These are phyloP conservation scores for Candida endomychidarum DNA, from an alignment of 805 yeast genomes.

Conservation along the genomic window DNA sequence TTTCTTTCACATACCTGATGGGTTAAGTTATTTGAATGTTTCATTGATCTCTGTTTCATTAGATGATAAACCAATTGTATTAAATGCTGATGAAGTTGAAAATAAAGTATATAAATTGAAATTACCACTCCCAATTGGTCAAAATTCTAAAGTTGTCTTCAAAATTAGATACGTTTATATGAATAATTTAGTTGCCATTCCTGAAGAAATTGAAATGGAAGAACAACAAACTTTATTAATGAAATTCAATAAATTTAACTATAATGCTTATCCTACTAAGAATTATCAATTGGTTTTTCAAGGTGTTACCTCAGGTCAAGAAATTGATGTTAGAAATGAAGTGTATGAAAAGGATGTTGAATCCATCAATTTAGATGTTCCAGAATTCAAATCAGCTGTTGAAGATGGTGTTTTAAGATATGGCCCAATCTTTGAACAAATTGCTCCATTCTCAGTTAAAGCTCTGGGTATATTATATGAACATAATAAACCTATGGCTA, in stretches of 20 bases:
- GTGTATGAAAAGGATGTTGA: conserved; percentile 10
- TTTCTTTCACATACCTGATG: conserved; percentile 53
- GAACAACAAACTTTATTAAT: conserved; percentile 62
- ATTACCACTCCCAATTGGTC: conserved; percentile 66
- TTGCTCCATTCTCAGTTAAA: conserved; percentile 46
- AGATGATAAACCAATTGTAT: conserved; percentile 9
- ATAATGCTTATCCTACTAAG: conserved; percentile 60
- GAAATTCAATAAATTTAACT: conserved; percentile 53
- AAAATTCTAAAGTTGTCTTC: conserved; percentile 54
- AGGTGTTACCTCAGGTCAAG: conserved; percentile 50
- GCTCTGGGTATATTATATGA: conserved; percentile 61
- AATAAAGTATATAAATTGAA: conserved; percentile 32
- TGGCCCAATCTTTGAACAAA: conserved; percentile 50
- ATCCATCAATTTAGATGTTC: conserved; percentile 17
- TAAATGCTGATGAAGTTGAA: conserved; percentile 10
- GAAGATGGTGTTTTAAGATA: conserved; percentile 46
- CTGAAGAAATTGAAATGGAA: conserved; percentile 57
- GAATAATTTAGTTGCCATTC: conserved; percentile 56
- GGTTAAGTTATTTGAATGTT: conserved; percentile 44
- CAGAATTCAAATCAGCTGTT: conserved; percentile 33
- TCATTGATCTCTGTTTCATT: conserved; percentile 45
- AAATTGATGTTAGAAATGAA: conserved; percentile 31
- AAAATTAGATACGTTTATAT: conserved; percentile 50
- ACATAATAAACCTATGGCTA: conserved; percentile 64
- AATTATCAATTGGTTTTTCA: conserved; percentile 43